These are phyloP conservation scores for Aureobasidium uvarum DNA, from an alignment of 2,329 filamentous ascomycete species.

Conservation along the genomic window DNA sequence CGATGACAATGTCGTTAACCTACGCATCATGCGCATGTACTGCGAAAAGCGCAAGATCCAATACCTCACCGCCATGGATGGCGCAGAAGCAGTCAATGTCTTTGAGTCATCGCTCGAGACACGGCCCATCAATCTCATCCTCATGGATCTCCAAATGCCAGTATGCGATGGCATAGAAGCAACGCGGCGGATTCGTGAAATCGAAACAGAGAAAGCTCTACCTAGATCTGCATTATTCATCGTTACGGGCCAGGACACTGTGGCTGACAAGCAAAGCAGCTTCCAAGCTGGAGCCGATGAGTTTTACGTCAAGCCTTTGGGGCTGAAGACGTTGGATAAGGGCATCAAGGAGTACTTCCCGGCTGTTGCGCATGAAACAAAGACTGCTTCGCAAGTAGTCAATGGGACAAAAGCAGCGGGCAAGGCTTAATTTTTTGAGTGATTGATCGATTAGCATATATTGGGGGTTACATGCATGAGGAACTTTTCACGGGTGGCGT, in stretches of 20 bases:
- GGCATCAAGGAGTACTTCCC: constrained; percentile 29
- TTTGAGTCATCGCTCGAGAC: constrained; percentile 34
- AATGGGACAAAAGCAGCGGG: not conserved
- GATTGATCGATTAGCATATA: not conserved
- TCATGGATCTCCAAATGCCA: constrained; percentile 50
- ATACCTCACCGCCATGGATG: constrained; percentile 47
- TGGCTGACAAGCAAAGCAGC: constrained; percentile 39
- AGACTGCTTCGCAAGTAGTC: constrained; percentile 4
- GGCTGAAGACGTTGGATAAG: constrained; percentile 33
- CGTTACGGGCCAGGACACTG: constrained; percentile 41
- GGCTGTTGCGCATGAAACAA: not conserved
- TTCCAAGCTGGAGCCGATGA: constrained; percentile 40
- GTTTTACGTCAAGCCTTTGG: constrained; percentile 43
- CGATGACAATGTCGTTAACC: constrained; percentile 52
- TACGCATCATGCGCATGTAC: constrained; percentile 51
- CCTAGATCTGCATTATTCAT: constrained; percentile 41
- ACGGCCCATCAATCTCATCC: constrained; percentile 43
- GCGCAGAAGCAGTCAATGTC: constrained; percentile 46
- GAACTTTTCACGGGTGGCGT: not conserved
- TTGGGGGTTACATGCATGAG: not conserved
- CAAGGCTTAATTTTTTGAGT: not conserved
- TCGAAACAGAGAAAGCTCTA: constrained; percentile 39
- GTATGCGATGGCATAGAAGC: constrained; percentile 46
- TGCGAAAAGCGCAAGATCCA: constrained; percentile 47
- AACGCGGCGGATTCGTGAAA: constrained; percentile 41